phyloP scores from a whole-genome alignment of 164 flowering plant species.

The Macadamia integrifolia region DNA sequence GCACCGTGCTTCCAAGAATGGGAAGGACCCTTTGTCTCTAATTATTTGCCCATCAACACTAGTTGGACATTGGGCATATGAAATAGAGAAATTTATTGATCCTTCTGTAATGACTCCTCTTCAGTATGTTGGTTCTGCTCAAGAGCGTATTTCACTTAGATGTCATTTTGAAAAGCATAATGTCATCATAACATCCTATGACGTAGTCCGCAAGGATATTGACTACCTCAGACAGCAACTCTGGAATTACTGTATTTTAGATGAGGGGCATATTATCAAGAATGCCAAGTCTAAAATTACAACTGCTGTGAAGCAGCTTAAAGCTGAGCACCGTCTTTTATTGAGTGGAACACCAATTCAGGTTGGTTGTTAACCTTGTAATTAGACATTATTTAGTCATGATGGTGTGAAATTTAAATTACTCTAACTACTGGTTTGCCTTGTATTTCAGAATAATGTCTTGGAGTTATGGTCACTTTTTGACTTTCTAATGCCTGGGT shows the following conservation, averaged over 20 bases:
- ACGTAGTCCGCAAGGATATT: constrained; percentile 91
- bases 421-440: constrained; percentile 10
- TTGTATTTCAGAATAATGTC: constrained; percentile 73
- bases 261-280: constrained; percentile 96
- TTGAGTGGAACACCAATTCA: constrained; percentile 99
- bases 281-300: constrained; percentile 93
- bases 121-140: constrained; percentile 93
- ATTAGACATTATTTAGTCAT: not conserved
- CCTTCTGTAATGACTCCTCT: constrained; percentile 58
- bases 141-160: constrained; percentile 63
- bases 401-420: not conserved
- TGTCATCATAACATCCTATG: constrained; percentile 89
- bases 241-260: constrained; percentile 95
- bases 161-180: constrained; percentile 60
- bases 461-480: constrained; percentile 98
- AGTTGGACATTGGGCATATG: constrained; percentile 98
- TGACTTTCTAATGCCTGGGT: constrained; percentile 99
- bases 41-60: constrained; percentile 96
- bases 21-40: constrained; percentile 47
- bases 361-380: constrained; percentile 31
- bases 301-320: constrained; percentile 80
- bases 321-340: constrained; percentile 84
- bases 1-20: constrained; percentile 31
- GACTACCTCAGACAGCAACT: constrained; percentile 59
- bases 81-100: constrained; percentile 93